phyloP scores from a whole-genome alignment of 768 basidiomycete species.

The Leucosporidium yakuticum region DNA sequence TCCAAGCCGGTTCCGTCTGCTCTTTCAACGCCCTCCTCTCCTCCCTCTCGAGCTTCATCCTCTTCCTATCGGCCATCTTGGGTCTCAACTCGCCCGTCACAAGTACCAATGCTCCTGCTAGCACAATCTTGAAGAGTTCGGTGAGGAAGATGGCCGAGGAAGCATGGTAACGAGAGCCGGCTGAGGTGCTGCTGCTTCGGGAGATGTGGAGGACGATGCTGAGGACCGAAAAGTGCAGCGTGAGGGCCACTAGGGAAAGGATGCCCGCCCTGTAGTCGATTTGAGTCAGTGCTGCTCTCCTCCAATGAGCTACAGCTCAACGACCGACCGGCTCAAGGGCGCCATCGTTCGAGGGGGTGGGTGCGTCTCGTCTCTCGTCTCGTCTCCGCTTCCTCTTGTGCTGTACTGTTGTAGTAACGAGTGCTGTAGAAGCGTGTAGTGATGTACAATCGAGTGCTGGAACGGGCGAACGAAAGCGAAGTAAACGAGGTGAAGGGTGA shows the following conservation, averaged over 20 bases:
- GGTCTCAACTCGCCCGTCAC: constrained; percentile 12
- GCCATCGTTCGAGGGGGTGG: too few relatives aligned
- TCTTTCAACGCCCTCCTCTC: neutral
- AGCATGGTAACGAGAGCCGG: constrained; percentile 89
- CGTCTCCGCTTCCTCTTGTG: too few relatives aligned
- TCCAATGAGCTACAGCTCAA: too few relatives aligned
- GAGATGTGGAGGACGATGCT: constrained; percentile 9
- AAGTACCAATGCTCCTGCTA: constrained; percentile 58
- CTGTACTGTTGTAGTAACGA: too few relatives aligned
- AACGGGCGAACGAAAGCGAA: too few relatives aligned
- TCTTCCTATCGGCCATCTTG: neutral
- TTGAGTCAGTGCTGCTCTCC: too few relatives aligned
- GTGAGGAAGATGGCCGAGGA: constrained; percentile 86
- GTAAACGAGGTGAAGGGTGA: too few relatives aligned
- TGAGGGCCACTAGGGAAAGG: neutral
- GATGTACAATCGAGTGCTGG: too few relatives aligned
- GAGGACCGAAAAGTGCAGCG: constrained; percentile 12
- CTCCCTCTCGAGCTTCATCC: neutral
- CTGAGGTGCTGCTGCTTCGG: constrained; percentile 67
- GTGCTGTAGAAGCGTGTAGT: too few relatives aligned
- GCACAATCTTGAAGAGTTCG: constrained; percentile 80
- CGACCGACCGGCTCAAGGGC: too few relatives aligned
- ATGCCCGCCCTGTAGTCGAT: neutral
- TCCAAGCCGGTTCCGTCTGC: constrained; percentile 2
- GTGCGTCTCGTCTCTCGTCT: too few relatives aligned